Conservation (phyloP, 352 stramenopile genomes). For the Achlya hypogyna region DNA sequence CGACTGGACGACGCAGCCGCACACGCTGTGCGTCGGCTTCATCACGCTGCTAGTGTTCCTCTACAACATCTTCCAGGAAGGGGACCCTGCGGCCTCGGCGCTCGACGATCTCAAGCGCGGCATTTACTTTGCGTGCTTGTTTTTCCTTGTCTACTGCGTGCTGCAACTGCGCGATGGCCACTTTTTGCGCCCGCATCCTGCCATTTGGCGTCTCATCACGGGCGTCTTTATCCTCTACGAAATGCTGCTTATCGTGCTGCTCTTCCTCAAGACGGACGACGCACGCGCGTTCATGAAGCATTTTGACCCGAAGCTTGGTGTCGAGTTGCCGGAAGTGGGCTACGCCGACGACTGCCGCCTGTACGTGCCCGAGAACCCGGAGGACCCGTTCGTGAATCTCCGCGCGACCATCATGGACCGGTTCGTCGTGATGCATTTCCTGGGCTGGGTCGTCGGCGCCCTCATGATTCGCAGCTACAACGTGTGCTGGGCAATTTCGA, state of each 20-base stretch:
- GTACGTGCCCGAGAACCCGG: slow-evolving; percentile 77
- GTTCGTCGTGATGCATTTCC: slow-evolving; percentile 87
- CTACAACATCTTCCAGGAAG: slow-evolving; percentile 68
- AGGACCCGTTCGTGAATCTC: slow-evolving; percentile 70
- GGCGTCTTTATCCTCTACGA: slow-evolving; percentile 89
- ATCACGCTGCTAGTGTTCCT: slow-evolving; percentile 78
- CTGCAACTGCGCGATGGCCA: slow-evolving; percentile 81
- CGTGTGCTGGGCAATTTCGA: slow-evolving; percentile 71
- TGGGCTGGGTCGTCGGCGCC: slow-evolving; percentile 82
- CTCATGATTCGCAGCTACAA: slow-evolving; percentile 80
- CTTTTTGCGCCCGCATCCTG: slow-evolving; percentile 82
- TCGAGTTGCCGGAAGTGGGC: slow-evolving; percentile 66
- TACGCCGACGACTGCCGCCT: slow-evolving; percentile 79
- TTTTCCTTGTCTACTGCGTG: slow-evolving; percentile 83
- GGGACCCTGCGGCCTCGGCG: slow-evolving; percentile 34
- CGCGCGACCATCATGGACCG: slow-evolving; percentile 74
- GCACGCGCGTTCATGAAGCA: slow-evolving; percentile 76
- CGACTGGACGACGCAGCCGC: slow-evolving; percentile 76
- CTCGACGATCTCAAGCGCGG: slow-evolving; percentile 55
- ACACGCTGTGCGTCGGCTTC: slow-evolving; percentile 71
- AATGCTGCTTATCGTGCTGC: slow-evolving; percentile 80
- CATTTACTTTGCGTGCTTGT: slow-evolving; percentile 64
- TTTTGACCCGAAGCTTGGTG: slow-evolving; percentile 69
- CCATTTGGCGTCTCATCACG: slow-evolving; percentile 86
- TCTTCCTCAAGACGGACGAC: slow-evolving; percentile 75